phyloP scores from a whole-genome alignment of 345 rosid genomes.

The Euphorbia lathyris region DNA sequence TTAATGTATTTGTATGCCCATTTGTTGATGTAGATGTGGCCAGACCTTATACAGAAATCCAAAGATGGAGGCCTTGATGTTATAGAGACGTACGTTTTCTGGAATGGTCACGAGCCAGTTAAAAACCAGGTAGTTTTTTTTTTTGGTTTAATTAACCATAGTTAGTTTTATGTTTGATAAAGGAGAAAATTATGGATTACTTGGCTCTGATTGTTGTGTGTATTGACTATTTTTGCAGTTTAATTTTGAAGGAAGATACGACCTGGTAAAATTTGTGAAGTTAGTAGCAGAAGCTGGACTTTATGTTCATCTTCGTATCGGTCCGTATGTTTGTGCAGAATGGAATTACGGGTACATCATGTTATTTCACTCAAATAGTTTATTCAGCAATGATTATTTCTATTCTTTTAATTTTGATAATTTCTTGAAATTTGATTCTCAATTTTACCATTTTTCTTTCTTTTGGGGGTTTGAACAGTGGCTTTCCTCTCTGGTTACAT shows the following conservation, averaged over 20 bases:
- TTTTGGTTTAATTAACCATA: no score
- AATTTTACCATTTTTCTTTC: background rate
- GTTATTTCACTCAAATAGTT: background rate
- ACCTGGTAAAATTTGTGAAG: constrained; percentile 80
- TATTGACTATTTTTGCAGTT: constrained; percentile 40
- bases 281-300: constrained; percentile 82
- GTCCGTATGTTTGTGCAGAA: constrained; percentile 94
- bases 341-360: constrained; percentile 84
- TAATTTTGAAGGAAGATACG: constrained; percentile 85
- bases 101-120: constrained; percentile 84
- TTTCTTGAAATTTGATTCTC: background rate
- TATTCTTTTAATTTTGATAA: background rate
- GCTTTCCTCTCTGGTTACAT: constrained; percentile 95
- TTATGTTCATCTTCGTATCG: constrained; percentile 86
- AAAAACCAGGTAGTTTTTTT: constrained; percentile 59
- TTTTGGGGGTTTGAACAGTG: constrained; percentile 40
- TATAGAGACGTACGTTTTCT: constrained; percentile 89
- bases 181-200: background rate
- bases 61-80: constrained; percentile 94
- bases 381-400: background rate
- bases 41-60: constrained; percentile 86
- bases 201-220: background rate
- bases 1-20: constrained; percentile 2
- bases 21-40: constrained; percentile 80
- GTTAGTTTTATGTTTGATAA: constrained; percentile 27